Evolutionary conservation across 768 basidiomycete genomes (phyloP), one percentile per base, ranked within the genome.

Genomic region (Hericium coralloides): DNA sequence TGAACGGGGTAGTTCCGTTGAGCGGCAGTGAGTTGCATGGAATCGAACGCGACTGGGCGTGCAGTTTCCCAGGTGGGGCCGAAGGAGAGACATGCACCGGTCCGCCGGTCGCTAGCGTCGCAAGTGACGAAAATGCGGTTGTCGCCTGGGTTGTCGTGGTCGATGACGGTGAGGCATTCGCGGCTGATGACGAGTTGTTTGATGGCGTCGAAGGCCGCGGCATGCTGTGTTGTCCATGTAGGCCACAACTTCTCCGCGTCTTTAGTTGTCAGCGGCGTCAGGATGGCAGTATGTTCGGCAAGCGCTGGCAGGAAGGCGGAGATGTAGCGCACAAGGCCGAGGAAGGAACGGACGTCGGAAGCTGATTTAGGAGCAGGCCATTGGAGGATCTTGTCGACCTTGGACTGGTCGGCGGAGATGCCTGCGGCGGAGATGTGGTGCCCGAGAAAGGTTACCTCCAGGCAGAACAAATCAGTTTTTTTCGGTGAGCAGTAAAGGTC

Each of bases 191-290:
- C 70, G 0, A 70, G 31, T 0, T 26, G 25, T 56, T 76, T 73
- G 6, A 76, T 66, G 1, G 67, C 63, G 7, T 74, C 66, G 55
- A 78, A 78, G 0, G 74, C 72, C 0, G 62, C 55, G 36, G 72
- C 67, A 52, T 43, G 41, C 3, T 3, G 41, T 2, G 2, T 15
- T 2, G 41, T 15, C 41, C 41, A 43, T 8, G 9, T 73, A 66
- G 71, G 70, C 52, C 72, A 73, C 2, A 31, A 17, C 2, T 37
- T 15, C 2, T 72, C 64, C 0, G 56, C 52, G 6, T 65, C 70
- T 47, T 69, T 69, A 15, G 53, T 66, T 1, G 66, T 67, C 7
- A 67, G 52, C 1, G 59, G 64, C 3, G 43, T 64, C 12, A 67
- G 57, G 7, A 64, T 41, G n/a, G 14, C 9, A 2, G 65, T 65